These are phyloP conservation scores for Candolleomyces aberdarensis DNA, from an alignment of 768 basidiomycete genomes.

Conservation along the genomic window DNA sequence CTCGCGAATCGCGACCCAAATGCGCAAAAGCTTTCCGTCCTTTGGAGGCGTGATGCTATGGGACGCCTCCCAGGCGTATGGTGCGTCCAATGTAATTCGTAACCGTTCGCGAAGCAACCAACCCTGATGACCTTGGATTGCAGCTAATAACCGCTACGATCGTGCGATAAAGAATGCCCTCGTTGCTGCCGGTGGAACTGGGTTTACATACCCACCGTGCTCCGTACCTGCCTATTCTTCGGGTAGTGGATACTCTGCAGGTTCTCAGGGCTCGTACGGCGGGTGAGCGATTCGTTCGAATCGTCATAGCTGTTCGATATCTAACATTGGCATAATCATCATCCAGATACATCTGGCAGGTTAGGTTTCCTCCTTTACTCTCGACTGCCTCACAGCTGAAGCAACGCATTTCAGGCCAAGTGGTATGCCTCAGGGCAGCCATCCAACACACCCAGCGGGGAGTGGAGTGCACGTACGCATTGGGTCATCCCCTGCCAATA, in stretches of 20 bases:
- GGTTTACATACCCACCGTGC: constrained; percentile 64
- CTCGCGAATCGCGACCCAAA: constrained; percentile 42
- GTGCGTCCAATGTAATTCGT: constrained; percentile 34
- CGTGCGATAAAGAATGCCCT: constrained; percentile 58
- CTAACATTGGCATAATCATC: constrained; percentile 6
- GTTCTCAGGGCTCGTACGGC: constrained; percentile 49
- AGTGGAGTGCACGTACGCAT: constrained; percentile 61
- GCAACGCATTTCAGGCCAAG: constrained; percentile 44
- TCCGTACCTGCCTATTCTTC: constrained; percentile 50
- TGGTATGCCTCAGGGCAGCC: constrained; percentile 53
- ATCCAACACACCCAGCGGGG: constrained; percentile 44
- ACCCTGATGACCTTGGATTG: background rate
- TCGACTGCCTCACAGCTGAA: background rate
- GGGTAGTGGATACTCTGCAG: constrained; percentile 48
- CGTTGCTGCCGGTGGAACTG: constrained; percentile 59
- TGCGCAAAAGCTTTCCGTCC: constrained; percentile 56
- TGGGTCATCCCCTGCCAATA: background rate
- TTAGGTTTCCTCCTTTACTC: constrained; percentile 15
- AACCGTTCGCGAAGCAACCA: background rate
- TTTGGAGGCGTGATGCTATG: constrained; percentile 65
- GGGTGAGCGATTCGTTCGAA: constrained; percentile 38
- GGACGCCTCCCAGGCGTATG: constrained; percentile 47
- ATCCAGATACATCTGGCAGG: constrained; percentile 65
- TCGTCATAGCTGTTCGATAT: background rate
- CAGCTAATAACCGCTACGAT: constrained; percentile 60